Base-by-base conservation (phyloP, 768 basidiomycete genomes). In the Collybia mongolica region DNA sequence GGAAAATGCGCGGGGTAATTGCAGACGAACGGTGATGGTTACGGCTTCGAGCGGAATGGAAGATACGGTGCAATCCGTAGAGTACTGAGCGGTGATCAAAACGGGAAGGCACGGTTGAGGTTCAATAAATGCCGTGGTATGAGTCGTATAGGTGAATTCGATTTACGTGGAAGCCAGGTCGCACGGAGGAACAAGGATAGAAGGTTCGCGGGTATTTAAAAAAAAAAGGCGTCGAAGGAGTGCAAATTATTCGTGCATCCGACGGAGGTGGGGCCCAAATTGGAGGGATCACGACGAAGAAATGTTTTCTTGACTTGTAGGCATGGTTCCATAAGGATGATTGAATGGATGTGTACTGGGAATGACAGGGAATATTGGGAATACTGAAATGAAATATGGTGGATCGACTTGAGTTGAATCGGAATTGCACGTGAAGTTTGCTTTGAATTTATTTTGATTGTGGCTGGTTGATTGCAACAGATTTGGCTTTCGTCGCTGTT, bases 391-490 rank as follows among this genome's bases (percentile, higher is more conserved):
- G 24, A 7, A 26, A 26, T 26, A 26, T n/a, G 28, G 44, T 44
- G 28, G 28, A 32, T 44, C 44, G 28, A 44, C 24, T 26, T 26
- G 24, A 26, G 24, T 26, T 11, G 32, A 12, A 32, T 32, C 32
- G 44, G 44, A 36, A 26, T 15, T 14, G 23, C 60, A 60, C 58
- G 60, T 60, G 60, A 54, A 47, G n/a, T 35, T 32, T 66, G 54
- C 58, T 66, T 60, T 48, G 56, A 60, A 32, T 53, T 55, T 66
- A 59, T 68, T 66, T 65, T 61, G 61, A 60, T 61, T 65, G 64
- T 67, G 64, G 67, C 64, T 64, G 58, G 51, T 54, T 68, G 65
- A 69, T 68, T 65, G 64, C 64, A 67, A 65, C 65, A 61, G 63
- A 66, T 65, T 68, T 65, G 59, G 53, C 52, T 60, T 62, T 60